Conservation (phyloP, 768 basidiomycete genomes). For the Sarcodon sp. region DNA sequence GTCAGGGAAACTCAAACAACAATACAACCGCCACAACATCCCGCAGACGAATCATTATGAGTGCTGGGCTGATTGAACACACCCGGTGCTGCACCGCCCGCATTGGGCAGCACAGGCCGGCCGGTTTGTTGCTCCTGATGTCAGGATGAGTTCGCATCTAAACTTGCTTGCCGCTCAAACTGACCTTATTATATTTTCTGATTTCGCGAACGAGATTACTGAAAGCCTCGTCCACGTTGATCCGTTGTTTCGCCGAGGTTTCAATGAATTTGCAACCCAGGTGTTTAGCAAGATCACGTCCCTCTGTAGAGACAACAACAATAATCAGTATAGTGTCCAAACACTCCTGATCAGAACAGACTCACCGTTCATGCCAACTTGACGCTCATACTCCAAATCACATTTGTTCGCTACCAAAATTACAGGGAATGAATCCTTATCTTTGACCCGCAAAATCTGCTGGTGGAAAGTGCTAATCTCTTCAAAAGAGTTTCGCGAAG, state of each 20-base stretch:
- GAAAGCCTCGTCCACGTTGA: constrained; percentile 96
- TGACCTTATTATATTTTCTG: constrained; percentile 84
- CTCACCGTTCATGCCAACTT: constrained; percentile 89
- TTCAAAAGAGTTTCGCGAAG: constrained; percentile 95
- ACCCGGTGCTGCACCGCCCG: constrained; percentile 28
- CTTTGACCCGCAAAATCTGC: constrained; percentile 94
- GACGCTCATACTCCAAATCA: constrained; percentile 90
- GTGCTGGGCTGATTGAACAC: constrained; percentile 32
- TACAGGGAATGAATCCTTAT: constrained; percentile 90
- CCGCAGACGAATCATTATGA: constrained; percentile 37
- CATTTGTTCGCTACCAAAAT: constrained; percentile 98
- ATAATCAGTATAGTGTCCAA: too few species aligned
- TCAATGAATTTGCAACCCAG: constrained; percentile 93
- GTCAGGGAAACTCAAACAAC: constrained; percentile 24
- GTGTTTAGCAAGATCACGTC: constrained; percentile 90
- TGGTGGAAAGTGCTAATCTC: constrained; percentile 95
- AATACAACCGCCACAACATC: constrained; percentile 64
- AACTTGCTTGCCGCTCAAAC: constrained; percentile 5
- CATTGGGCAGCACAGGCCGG: constrained; percentile 42
- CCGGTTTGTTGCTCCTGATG: constrained; percentile 67
- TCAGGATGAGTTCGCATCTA: background rate
- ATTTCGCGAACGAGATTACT: constrained; percentile 88
- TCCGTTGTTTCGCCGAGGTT: constrained; percentile 91
- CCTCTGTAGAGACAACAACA: constrained; percentile 58
- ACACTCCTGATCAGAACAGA: background rate